Base-by-base conservation (phyloP, 495 filamentous ascomycete genomes). In the Penicillium cinerascens region DNA sequence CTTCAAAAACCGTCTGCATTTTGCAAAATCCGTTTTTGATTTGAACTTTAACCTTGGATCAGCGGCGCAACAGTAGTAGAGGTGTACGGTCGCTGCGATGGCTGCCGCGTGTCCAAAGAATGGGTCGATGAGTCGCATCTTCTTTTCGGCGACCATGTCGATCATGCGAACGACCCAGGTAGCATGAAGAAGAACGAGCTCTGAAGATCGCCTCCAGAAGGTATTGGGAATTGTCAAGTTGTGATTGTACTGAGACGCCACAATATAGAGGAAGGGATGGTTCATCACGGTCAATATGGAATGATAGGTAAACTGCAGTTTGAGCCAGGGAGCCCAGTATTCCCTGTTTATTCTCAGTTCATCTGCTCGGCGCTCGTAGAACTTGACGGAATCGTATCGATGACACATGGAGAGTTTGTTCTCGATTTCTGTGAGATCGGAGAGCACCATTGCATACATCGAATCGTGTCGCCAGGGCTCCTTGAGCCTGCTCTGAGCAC, bases 111-210 rank as follows among this genome's bases (percentile, higher is more conserved):
- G 72, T 17, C 69, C 72, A 37, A 77, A 72, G 56, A 75, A 77
- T 0, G 73, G 73, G 47, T 77, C 73, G 15, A 72, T 69, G 2
- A 77, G 54, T 33, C 67, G 65, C 49, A 77, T 55, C 35, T 74
- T 65, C 62, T 73, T 75, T 23, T 77, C 73, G 5, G 66, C 60
- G 7, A 75, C 69, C 73, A 77, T 77, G 47, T 77, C 73, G 41
- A 77, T 75, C 59, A 77, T 64, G n/a, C 73, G 71, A 21, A 77
- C 73, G 41, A 77, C 59, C 73, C 73, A 77, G 7, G 73, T 77
- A 4, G 72, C 72, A 46, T 77, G 73, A 3, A 77, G 52, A 13
- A 77, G 50, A 13, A 73, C 73, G 7, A 74, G 55, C 55, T 77
- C 73, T 0, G 73, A 77, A 2, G 72, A 75, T 17, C 73, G 50